A percentile compares a stretch with the other conserved stretches of the same genome.
phyloP scores from a whole-genome alignment of 495 filamentous ascomycete genomes.

The Neurospora pannonica region DNA sequence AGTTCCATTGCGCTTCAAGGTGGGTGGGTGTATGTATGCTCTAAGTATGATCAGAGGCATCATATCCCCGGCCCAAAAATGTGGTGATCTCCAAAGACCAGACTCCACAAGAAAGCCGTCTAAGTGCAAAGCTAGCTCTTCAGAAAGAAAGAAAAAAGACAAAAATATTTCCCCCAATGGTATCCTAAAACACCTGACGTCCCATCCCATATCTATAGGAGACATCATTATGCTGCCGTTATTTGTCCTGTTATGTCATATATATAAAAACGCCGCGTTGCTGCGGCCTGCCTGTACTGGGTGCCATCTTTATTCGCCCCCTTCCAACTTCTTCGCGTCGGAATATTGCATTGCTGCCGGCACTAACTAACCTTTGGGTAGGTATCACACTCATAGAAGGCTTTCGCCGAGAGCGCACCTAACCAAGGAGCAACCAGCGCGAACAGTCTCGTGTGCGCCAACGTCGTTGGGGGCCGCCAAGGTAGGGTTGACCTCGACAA shows the following conservation, averaged over 20 bases:
- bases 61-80: background rate
- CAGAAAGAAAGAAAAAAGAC: background rate
- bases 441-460: constrained; percentile 78
- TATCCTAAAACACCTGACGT: background rate
- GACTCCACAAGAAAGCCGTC: background rate
- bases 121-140: background rate
- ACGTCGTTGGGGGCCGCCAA: constrained; percentile 52
- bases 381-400: constrained; percentile 46
- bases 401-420: constrained; percentile 89
- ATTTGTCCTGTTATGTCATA: background rate
- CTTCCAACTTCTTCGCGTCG: background rate
- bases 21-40: background rate
- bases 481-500: constrained; percentile 93
- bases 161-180: background rate
- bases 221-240: background rate
- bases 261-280: background rate
- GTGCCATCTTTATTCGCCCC: background rate
- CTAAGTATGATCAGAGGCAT: background rate
- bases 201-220: background rate
- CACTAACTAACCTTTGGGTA: background rate
- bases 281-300: background rate
- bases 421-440: constrained; percentile 82
- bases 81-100: background rate
- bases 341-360: background rate
- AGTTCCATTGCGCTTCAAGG: background rate